Conservation (phyloP, 768 basidiomycete species). For the Serendipita sp. region DNA sequence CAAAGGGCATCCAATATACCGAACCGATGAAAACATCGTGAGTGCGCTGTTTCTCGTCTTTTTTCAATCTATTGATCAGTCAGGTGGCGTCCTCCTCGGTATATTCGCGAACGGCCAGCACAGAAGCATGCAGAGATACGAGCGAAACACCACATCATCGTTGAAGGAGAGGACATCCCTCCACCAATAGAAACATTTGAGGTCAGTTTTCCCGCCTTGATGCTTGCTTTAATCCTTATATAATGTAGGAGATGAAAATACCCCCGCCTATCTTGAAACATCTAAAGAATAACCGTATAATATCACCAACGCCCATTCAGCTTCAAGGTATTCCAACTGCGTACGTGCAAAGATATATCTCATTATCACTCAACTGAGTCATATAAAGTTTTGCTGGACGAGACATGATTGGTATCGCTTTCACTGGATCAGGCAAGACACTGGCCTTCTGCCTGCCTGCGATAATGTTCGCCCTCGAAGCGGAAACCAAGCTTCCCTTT, state of each 20-base stretch:
- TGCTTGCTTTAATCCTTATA: not conserved
- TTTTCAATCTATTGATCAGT: not conserved
- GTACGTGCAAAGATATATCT: constrained; percentile 32
- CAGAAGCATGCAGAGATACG: constrained; percentile 61
- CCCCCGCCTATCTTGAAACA: constrained; percentile 70
- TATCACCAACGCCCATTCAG: constrained; percentile 85
- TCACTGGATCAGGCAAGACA: constrained; percentile 98
- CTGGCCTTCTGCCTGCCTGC: constrained; percentile 96
- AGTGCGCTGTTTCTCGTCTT: constrained; percentile 17
- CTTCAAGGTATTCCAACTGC: constrained; percentile 93
- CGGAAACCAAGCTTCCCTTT: constrained; percentile 81
- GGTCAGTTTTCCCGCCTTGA: constrained; percentile 22
- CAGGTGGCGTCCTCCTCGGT: constrained; percentile 82
- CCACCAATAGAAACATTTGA: constrained; percentile 84
- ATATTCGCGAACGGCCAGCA: constrained; percentile 53
- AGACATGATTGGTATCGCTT: constrained; percentile 97
- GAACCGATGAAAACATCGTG: constrained; percentile 74
- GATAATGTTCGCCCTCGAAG: constrained; percentile 91
- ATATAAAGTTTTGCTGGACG: constrained; percentile 92
- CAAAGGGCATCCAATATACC: constrained; percentile 82
- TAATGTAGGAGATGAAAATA: constrained; percentile 89
- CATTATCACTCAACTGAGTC: too few relatives aligned
- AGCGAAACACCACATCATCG: constrained; percentile 85
- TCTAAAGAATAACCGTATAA: constrained; percentile 73
- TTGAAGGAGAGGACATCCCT: constrained; percentile 88